Conservation (phyloP, 768 basidiomycete genomes). For the Boletus speciosus region DNA sequence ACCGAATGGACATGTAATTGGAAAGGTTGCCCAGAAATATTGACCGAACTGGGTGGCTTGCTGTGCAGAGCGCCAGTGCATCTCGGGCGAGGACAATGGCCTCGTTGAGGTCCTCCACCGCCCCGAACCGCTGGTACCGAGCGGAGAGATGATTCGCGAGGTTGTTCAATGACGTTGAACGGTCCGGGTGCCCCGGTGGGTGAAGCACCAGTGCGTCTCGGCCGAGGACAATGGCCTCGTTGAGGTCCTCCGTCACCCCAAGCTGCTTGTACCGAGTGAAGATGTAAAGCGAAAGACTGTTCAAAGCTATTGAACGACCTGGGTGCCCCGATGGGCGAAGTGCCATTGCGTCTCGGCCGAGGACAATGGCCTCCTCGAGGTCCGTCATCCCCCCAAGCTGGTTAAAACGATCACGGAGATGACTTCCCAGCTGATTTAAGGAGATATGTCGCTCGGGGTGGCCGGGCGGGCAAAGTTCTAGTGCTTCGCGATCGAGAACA, state of each 20-base stretch:
- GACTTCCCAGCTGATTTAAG: background rate
- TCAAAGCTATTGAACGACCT: background rate
- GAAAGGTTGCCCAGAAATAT: too few relatives aligned
- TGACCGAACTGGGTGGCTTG: too few relatives aligned
- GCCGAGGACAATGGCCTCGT: background rate
- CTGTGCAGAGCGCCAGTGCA: too few relatives aligned
- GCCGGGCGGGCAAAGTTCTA: background rate
- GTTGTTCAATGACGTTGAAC: too few relatives aligned
- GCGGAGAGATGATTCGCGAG: too few relatives aligned
- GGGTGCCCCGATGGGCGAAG: background rate
- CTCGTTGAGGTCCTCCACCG: too few relatives aligned
- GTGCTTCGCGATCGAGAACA: background rate
- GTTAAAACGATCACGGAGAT: background rate
- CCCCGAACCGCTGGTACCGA: too few relatives aligned
- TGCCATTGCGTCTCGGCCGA: background rate
- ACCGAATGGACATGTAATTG: background rate
- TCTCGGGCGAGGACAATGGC: too few relatives aligned
- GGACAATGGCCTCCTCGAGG: background rate
- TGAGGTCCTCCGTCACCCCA: background rate
- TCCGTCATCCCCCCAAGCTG: background rate
- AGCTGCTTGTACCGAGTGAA: background rate
- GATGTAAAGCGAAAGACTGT: background rate
- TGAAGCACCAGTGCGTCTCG: background rate
- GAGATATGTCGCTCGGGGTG: background rate
- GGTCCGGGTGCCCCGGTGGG: too few relatives aligned